A percentile compares a stretch with the other conserved stretches of the same genome.
These are phyloP conservation scores for Dendrobium chrysotoxum DNA, from an alignment of 106 monocot genomes.

Conservation along the genomic window DNA sequence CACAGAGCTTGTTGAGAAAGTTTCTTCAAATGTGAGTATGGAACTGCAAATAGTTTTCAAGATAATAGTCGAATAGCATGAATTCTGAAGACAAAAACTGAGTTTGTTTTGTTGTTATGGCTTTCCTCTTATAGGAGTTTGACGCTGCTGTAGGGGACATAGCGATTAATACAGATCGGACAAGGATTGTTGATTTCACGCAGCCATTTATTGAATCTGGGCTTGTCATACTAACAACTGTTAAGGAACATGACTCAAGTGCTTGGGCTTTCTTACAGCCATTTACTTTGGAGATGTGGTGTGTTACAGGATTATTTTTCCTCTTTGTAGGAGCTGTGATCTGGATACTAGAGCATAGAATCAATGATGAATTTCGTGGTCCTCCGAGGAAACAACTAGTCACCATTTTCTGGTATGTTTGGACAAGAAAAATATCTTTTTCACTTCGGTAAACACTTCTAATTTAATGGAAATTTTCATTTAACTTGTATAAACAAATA, in stretches of 20 bases:
- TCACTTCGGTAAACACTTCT: background rate
- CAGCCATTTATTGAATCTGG: conserved; percentile 80
- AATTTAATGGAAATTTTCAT: background rate
- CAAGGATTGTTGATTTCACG: conserved; percentile 75
- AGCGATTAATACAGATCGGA: conserved; percentile 55
- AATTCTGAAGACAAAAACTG: background rate
- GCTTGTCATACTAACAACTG: conserved; percentile 53
- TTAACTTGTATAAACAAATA: background rate
- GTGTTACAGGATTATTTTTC: conserved; percentile 52
- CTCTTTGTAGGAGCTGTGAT: conserved; percentile 57
- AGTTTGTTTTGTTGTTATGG: background rate
- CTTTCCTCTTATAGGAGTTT: conserved; percentile 35
- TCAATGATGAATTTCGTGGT: conserved; percentile 85
- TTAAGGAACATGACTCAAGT: conserved; percentile 32
- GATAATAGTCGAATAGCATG: background rate
- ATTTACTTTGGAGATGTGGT: conserved; percentile 75
- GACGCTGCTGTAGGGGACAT: conserved; percentile 86
- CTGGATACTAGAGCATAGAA: conserved; percentile 85
- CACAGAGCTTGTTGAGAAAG: conserved; percentile 44
- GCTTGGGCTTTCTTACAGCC: conserved; percentile 84
- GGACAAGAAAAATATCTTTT: background rate
- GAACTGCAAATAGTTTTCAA: background rate
- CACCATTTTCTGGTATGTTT: conserved; percentile 56
- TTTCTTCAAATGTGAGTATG: conserved; percentile 53
- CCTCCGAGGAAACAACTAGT: conserved; percentile 61